These are phyloP conservation scores for Coniferiporia sulphurascens DNA, from an alignment of 1,284 basidiomycete species.

Conservation along the genomic window DNA sequence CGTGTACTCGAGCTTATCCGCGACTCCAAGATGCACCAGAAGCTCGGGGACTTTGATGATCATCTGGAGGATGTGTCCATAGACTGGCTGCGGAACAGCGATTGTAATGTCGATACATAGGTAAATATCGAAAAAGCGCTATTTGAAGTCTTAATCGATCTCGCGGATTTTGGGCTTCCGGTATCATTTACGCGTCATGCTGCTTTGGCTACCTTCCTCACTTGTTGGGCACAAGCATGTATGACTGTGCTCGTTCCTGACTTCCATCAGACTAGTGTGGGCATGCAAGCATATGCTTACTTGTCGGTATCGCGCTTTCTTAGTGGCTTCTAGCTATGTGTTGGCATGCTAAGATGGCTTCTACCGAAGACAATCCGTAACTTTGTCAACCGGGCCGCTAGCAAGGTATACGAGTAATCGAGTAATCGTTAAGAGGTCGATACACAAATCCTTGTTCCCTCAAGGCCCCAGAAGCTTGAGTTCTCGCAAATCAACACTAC, in stretches of 20 bases:
- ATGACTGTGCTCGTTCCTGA: background rate
- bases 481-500: no score
- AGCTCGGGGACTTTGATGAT: conserved; percentile 74
- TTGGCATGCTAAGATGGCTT: no score
- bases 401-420: background rate
- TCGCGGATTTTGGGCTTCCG: background rate
- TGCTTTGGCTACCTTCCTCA: background rate
- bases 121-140: background rate
- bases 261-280: background rate
- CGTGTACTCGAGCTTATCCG: conserved; percentile 45
- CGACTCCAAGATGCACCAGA: conserved; percentile 42
- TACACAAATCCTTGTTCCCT: no score
- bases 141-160: background rate
- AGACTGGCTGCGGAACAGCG: conserved; percentile 56
- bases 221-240: background rate
- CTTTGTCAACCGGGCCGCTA: background rate
- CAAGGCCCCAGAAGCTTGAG: no score
- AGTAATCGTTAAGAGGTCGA: background rate
- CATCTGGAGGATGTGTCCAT: conserved; percentile 70
- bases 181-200: background rate
- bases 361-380: no score
- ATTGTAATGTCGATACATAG: conserved; percentile 29
- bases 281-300: no score
- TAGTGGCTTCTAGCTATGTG: no score
- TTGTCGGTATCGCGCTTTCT: no score